These are phyloP conservation scores for Trifolium fragiferum DNA, from an alignment of 306 rosid genomes.

Conservation along the genomic window DNA sequence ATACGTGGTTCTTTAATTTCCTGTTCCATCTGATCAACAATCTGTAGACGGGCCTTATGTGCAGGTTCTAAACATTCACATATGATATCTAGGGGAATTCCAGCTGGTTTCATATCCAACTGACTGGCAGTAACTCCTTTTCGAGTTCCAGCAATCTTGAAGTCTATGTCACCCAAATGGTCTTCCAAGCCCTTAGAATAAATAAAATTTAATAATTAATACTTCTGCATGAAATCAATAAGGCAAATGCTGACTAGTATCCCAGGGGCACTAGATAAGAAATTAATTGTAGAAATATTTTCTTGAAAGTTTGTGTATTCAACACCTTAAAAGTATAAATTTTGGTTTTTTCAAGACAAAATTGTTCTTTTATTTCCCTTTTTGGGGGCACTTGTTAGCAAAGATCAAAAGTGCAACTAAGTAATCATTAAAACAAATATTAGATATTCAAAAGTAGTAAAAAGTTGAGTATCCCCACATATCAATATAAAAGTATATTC, in stretches of 20 bases:
- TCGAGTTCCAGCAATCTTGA: conserved; percentile 89
- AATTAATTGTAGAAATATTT: too few species aligned
- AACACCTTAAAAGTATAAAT: too few species aligned
- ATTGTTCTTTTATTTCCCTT: too few species aligned
- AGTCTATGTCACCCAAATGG: conserved; percentile 98
- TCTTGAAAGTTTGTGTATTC: too few species aligned
- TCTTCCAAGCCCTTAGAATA: conserved; percentile 90
- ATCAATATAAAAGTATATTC: conserved; percentile 25
- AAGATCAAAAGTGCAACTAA: neutral
- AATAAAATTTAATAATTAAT: conserved; percentile 17
- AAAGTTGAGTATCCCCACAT: conserved; percentile 11
- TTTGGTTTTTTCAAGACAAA: too few species aligned
- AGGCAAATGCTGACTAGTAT: too few species aligned
- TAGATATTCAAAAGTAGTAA: conserved; percentile 8
- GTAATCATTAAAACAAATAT: neutral
- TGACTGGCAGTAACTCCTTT: conserved; percentile 92
- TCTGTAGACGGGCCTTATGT: conserved; percentile 80
- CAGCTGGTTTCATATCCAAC: conserved; percentile 96
- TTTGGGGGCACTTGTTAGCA: too few species aligned
- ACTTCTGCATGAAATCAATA: neutral
- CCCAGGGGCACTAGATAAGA: too few species aligned
- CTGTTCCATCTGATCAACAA: conserved; percentile 83
- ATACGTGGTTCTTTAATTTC: conserved; percentile 75
- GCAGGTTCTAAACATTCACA: conserved; percentile 91
- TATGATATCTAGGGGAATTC: conserved; percentile 89